phyloP scores from a whole-genome alignment of 352 stramenopile species.

The Aphanomyces invadans region DNA sequence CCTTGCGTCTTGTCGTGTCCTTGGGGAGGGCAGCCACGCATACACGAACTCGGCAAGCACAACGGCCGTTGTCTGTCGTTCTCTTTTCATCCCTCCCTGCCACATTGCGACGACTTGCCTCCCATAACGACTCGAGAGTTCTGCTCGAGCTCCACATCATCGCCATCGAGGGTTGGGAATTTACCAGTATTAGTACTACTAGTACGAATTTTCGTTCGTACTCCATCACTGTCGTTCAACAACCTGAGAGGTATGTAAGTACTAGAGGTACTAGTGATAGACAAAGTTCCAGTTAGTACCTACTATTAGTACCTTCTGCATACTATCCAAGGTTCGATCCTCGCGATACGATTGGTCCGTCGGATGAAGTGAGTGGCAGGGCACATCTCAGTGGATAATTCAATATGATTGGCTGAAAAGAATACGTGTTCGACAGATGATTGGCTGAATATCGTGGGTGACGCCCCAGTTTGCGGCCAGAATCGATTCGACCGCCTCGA shows the following conservation, averaged over 20 bases:
- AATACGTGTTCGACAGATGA: not conserved
- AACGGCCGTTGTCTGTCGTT: too few species aligned
- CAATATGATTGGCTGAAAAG: conserved; percentile 12
- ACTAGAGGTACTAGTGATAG: not conserved
- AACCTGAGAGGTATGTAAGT: too few species aligned
- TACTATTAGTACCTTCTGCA: not conserved
- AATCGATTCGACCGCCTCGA: conserved; percentile 15
- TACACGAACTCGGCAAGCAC: too few species aligned
- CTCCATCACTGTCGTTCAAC: too few species aligned
- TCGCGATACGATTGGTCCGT: not conserved
- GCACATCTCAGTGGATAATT: not conserved
- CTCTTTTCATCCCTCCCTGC: too few species aligned
- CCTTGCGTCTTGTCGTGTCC: too few species aligned
- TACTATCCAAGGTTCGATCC: not conserved
- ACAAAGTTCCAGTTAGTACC: too few species aligned
- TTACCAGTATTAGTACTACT: not conserved
- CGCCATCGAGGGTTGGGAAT: too few species aligned
- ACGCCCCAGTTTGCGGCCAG: conserved; percentile 2
- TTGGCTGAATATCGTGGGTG: not conserved
- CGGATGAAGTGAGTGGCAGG: not conserved
- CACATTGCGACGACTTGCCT: too few species aligned
- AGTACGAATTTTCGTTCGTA: not conserved
- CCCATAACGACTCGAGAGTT: not conserved
- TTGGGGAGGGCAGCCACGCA: too few species aligned
- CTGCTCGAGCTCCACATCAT: not conserved